Base-by-base conservation (phyloP, 192 early-diverging fungal genomes). In the Linderina pennispora region DNA sequence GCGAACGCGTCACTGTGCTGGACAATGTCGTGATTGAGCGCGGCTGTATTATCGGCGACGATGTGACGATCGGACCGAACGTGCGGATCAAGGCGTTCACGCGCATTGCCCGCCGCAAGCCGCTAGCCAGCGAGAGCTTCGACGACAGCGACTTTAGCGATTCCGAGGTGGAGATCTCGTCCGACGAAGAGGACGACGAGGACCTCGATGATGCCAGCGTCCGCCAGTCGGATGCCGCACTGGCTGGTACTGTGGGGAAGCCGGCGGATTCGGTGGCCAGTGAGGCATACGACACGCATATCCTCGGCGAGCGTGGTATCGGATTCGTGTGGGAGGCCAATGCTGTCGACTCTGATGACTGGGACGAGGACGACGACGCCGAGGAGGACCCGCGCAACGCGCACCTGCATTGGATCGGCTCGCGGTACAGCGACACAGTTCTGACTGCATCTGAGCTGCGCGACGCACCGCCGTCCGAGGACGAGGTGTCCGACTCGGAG, bases 11-110 rank as follows among this genome's bases (percentile, higher is more conserved):
- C 0, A 53, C 61, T 5, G 47, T 99, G 13, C 55, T 80, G 42
- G 74, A 85, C 31, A 77, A 80, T 17, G 84, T 82, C 16, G 68
- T 62, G 0, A 60, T 99, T 41, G 72, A 76, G 42, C 74, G 77
- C 23, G 94, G 92, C 5, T 87, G 84, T 45, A 55, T 97, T 19
- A 59, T 94, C 26, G 74, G 77, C 40, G 86, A 83, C 50, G 68
- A 77, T 32, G 68, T 69, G 31, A 53, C 67, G 6, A 48, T 94
- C 19, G 94, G 94, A 2, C 86, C 91, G 15, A 75, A 87, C 41
- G 72, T 81, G 10, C 68, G 51, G 10, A 58, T 95, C 9, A 76
- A 83, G 34, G 55, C 74, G 31, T 82, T 84, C 44, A 80, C 87
- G 4, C 75, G 77, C 36, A 32, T 97, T 23, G 79, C 79, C 0